Evolutionary conservation across 495 filamentous ascomycete species (phyloP).

Genomic region (Tirmania nivea): DNA sequence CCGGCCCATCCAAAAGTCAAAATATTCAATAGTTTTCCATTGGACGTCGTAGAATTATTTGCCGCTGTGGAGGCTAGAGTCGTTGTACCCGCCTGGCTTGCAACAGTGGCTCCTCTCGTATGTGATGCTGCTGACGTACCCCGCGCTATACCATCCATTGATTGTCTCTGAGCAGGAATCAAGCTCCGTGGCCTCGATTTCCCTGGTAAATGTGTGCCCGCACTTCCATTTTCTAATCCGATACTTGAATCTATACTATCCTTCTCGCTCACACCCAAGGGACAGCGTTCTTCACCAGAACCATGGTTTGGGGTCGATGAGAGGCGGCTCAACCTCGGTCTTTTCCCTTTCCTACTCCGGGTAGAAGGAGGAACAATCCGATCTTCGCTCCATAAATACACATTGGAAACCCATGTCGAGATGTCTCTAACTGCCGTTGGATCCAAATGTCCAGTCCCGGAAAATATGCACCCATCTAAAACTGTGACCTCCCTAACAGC

Average conservation of each 20-base stretch:
- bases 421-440: slow-evolving; percentile 11
- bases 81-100: not conserved
- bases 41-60: slow-evolving; percentile 6
- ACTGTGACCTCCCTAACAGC: not conserved
- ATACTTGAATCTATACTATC: not conserved
- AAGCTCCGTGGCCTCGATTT: not conserved
- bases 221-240: not conserved
- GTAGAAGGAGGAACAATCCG: not conserved
- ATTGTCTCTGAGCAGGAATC: not conserved
- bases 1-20: slow-evolving; percentile 18
- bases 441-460: slow-evolving; percentile 14
- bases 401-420: slow-evolving; percentile 13
- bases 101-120: not conserved
- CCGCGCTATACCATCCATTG: not conserved
- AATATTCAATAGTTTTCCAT: slow-evolving; percentile 16
- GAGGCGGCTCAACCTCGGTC: not conserved
- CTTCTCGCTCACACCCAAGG: not conserved
- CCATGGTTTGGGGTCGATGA: not conserved
- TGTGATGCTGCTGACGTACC: slow-evolving; percentile 2
- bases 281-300: not conserved
- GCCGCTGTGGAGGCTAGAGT: not conserved
- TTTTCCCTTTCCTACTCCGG: slow-evolving; percentile 4
- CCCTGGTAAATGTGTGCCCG: not conserved
- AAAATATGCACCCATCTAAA: slow-evolving; percentile 17
- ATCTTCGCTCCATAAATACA: slow-evolving; percentile 15